Conservation (phyloP, 1,284 basidiomycete species). For the Takashimella koratensis region DNA sequence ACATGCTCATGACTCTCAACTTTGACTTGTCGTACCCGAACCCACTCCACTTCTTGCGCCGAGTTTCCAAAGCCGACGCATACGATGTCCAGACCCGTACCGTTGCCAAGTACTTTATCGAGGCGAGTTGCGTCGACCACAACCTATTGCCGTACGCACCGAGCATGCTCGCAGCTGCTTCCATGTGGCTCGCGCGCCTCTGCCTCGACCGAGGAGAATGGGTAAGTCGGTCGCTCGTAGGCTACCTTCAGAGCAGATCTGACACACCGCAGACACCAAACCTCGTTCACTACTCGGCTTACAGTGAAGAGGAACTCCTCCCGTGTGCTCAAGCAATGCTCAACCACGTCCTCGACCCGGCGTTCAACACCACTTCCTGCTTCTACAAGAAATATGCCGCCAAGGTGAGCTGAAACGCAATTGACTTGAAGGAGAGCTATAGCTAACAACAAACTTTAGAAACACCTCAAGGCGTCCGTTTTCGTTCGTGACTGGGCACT, state of each 20-base stretch:
- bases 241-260: too few species aligned
- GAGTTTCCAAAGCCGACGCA: slow-evolving; percentile 93
- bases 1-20: slow-evolving; percentile 84
- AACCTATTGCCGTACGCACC: slow-evolving; percentile 75
- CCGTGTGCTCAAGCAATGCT: slow-evolving; percentile 90
- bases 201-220: slow-evolving; percentile 79
- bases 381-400: slow-evolving; percentile 62
- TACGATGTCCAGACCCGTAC: slow-evolving; percentile 90
- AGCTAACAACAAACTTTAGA: slow-evolving; percentile 56
- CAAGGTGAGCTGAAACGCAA: slow-evolving; percentile 50
- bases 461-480: slow-evolving; percentile 71
- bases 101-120: slow-evolving; percentile 87
- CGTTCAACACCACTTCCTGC: slow-evolving; percentile 60
- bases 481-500: slow-evolving; percentile 54
- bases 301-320: slow-evolving; percentile 76
- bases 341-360: slow-evolving; percentile 77
- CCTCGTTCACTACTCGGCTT: slow-evolving; percentile 86
- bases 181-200: slow-evolving; percentile 85
- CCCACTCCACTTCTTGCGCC: slow-evolving; percentile 86
- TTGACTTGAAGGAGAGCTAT: not conserved
- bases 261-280: slow-evolving; percentile 63
- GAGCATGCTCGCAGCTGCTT: slow-evolving; percentile 80
- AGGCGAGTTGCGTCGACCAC: slow-evolving; percentile 87
- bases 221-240: slow-evolving; percentile 56
- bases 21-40: slow-evolving; percentile 92